Evolutionary conservation across 495 filamentous ascomycete species (phyloP), one percentile per base, ranked within the genome.

Genomic region (Hyaloscypha hepaticicola): DNA sequence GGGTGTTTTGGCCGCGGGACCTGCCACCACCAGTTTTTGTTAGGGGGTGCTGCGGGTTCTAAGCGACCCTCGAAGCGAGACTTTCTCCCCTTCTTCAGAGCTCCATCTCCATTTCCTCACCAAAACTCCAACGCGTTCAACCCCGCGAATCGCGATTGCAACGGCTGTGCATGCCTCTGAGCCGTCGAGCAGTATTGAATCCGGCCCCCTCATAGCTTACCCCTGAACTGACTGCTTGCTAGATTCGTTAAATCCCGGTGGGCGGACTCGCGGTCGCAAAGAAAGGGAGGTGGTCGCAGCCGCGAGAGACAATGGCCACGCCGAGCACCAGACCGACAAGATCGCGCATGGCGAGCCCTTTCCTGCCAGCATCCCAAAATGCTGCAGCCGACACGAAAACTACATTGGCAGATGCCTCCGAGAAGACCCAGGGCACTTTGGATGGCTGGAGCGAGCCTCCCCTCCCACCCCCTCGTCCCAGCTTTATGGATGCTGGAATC

Each of bases 381-480:
- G 69, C 72, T 16, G 33, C 55, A 16, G 16, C 51, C 5, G 64
- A 61, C 25, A 16, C 25, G 52, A 66, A 55, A 24, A 22, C 22
- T 41, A 53, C 65, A 73, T 45, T 63, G 69, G 63, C 65, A 59
- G 66, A 59, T 27, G 72, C 63, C 52, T 55, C 19, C 28, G 68
- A 34, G 68, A 75, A 60, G 63, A 70, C 68, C 60, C 76, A 70
- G 58, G 69, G 72, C 14, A 76, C 80, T 31, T 77, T 83, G 73
- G 78, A 84, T 57, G 77, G 79, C 51, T 94, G 91, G 91, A 74
- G 82, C 51, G 91, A 96, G 75, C 91, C 91, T 3, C 79, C 85
- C 7, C 68, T 88, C 41, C 83, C 86, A 66, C 76, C 79, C 28
- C 87, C 89, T 65, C 75, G 73, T 27, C 83, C 91, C 1, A 91